Conservation (phyloP, 1,139 yeast species). For the Pichia sp. region DNA sequence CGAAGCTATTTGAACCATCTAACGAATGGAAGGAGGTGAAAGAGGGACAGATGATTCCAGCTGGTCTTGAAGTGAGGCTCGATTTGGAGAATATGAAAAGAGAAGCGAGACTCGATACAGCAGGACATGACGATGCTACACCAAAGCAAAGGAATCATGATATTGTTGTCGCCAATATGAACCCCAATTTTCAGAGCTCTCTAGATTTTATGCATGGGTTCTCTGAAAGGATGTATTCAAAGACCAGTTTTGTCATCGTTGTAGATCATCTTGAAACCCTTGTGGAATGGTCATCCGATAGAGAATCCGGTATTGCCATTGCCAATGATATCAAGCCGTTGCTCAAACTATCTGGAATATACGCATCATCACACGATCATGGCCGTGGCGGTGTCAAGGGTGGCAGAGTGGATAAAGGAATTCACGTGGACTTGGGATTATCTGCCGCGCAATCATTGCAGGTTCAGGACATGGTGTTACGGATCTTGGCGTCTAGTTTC, state of each 20-base stretch:
- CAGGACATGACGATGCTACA: constrained; percentile 9
- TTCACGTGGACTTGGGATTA: constrained; percentile 1
- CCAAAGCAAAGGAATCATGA: constrained; percentile 7
- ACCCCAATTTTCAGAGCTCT: constrained; percentile 5
- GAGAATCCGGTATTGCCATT: constrained; percentile 49
- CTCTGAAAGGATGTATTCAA: not conserved
- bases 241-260: not conserved
- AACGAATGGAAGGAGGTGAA: constrained; percentile 61
- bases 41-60: constrained; percentile 67
- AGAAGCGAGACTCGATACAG: constrained; percentile 50
- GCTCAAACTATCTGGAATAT: constrained; percentile 21
- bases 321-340: constrained; percentile 22
- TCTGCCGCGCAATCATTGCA: constrained; percentile 13
- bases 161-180: constrained; percentile 7
- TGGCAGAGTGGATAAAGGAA: constrained; percentile 5
- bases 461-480: constrained; percentile 39
- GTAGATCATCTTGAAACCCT: constrained; percentile 39
- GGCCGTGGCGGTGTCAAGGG: no score
- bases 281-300: constrained; percentile 57
- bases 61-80: constrained; percentile 68
- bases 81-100: constrained; percentile 59
- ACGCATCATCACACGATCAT: no score
- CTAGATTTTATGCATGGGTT: constrained; percentile 6
- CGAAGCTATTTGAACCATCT: constrained; percentile 53
- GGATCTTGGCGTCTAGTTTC: constrained; percentile 50